phyloP scores from a whole-genome alignment of 768 basidiomycete genomes.

The Cubamyces sp. region DNA sequence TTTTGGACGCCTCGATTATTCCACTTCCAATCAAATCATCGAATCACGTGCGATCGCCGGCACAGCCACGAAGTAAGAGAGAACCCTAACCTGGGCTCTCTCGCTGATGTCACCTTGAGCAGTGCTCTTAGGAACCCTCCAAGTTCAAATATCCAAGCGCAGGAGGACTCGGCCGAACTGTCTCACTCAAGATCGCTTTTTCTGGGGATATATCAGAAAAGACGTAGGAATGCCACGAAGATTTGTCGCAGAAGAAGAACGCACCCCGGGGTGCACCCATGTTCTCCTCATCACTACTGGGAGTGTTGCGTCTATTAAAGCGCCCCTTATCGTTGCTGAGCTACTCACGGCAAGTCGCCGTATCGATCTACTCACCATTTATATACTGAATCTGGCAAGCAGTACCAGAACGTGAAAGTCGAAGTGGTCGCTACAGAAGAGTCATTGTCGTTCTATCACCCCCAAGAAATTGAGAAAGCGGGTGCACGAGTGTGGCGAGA shows the following conservation, averaged over 20 bases:
- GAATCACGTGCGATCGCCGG: slow-evolving; percentile 10
- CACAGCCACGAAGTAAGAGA: slow-evolving; percentile 15
- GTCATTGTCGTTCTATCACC: slow-evolving; percentile 77
- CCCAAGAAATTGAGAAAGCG: slow-evolving; percentile 48
- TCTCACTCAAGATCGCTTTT: too few species aligned
- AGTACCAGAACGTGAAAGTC: slow-evolving; percentile 79
- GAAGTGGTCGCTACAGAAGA: slow-evolving; percentile 83
- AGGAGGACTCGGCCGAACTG: too few species aligned
- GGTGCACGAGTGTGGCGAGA: slow-evolving; percentile 84
- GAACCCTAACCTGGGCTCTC: slow-evolving; percentile 11
- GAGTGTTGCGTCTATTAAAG: slow-evolving; percentile 95
- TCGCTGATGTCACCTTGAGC: slow-evolving; percentile 4
- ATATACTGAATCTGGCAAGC: background rate
- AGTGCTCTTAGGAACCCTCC: background rate
- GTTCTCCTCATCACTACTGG: slow-evolving; percentile 88
- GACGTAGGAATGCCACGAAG: background rate
- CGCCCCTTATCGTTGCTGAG: slow-evolving; percentile 83
- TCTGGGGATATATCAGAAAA: too few species aligned
- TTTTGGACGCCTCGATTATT: slow-evolving; percentile 17
- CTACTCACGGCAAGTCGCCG: slow-evolving; percentile 60
- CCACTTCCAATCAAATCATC: slow-evolving; percentile 22
- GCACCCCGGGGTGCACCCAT: slow-evolving; percentile 50
- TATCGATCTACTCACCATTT: background rate
- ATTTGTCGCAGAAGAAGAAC: slow-evolving; percentile 33
- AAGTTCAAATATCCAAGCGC: too few species aligned